These are phyloP conservation scores for Cephalotrichum gorgonifer DNA, from an alignment of 2,329 filamentous ascomycete species.

Conservation along the genomic window DNA sequence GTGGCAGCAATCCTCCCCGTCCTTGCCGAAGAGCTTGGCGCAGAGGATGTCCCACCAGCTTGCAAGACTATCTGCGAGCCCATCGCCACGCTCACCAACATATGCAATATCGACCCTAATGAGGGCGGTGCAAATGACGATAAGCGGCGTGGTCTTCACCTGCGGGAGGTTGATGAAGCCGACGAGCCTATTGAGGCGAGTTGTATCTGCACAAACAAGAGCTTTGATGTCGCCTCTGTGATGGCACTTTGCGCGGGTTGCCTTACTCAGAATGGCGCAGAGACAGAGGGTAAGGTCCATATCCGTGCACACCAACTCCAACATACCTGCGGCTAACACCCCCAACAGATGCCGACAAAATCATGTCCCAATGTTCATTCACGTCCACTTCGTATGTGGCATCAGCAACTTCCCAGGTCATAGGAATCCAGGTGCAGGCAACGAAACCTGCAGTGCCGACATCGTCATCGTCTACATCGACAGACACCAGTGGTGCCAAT, in stretches of 20 bases:
- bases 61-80: slow-evolving; percentile 31
- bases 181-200: slow-evolving; percentile 19
- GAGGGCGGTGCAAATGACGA: not conserved
- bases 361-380: not conserved
- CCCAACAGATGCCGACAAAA: not conserved
- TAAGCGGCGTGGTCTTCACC: not conserved
- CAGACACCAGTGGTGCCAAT: not conserved
- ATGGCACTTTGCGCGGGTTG: slow-evolving; percentile 27
- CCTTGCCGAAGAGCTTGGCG: slow-evolving; percentile 1
- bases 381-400: not conserved
- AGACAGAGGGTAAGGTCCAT: slow-evolving; percentile 7
- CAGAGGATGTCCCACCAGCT: slow-evolving; percentile 21
- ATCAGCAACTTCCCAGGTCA: not conserved
- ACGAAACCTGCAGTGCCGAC: not conserved
- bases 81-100: slow-evolving; percentile 26
- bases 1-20: not conserved
- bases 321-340: not conserved
- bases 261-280: slow-evolving; percentile 16
- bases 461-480: too few relatives aligned
- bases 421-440: not conserved
- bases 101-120: slow-evolving; percentile 16
- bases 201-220: slow-evolving; percentile 27
- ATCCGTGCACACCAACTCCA: slow-evolving; percentile 15
- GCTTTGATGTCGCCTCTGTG: slow-evolving; percentile 26
- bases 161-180: slow-evolving; percentile 3